Percentiles rank a stretch among this genome's conserved stretches.
Conservation (phyloP, 176 grass and related monocot genomes). For the Eragrostis nindensis region DNA sequence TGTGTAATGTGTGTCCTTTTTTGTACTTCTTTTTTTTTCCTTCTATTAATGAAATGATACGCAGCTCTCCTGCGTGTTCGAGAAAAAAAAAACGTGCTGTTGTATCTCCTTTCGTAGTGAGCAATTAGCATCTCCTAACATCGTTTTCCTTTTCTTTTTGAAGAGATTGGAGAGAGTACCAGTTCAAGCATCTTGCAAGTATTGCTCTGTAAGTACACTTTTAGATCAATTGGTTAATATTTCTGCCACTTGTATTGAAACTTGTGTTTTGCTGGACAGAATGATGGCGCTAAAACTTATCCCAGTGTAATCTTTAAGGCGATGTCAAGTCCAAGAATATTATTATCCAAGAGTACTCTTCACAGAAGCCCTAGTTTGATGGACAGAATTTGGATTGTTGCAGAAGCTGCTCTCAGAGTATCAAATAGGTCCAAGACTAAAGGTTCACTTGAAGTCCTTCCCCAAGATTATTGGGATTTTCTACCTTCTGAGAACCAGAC, state of each 20-base stretch:
- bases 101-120: no score
- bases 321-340: slow-evolving; percentile 47
- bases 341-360: slow-evolving; percentile 43
- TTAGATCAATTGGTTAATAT: slow-evolving; percentile 29
- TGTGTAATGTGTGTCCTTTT: no score
- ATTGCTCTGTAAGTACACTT: slow-evolving; percentile 76
- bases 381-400: slow-evolving; percentile 68
- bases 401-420: slow-evolving; percentile 75
- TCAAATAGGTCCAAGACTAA: slow-evolving; percentile 62
- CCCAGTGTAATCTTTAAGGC: slow-evolving; percentile 61
- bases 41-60: no score
- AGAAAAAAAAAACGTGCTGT: no score
- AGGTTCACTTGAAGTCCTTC: slow-evolving; percentile 61
- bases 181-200: slow-evolving; percentile 68
- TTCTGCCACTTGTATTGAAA: slow-evolving; percentile 42
- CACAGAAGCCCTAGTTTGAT: slow-evolving; percentile 38
- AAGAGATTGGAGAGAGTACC: slow-evolving; percentile 48
- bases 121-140: no score
- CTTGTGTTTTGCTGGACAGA: slow-evolving; percentile 56
- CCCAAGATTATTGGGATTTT: slow-evolving; percentile 90
- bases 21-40: no score
- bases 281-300: slow-evolving; percentile 62
- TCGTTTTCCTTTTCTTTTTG: background rate
- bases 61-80: no score
- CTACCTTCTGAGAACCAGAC: slow-evolving; percentile 65